Evolutionary conservation across 2,329 filamentous ascomycete genomes (phyloP), one percentile per base, ranked within the genome.

Genomic region (Alternaria gansuensis): DNA sequence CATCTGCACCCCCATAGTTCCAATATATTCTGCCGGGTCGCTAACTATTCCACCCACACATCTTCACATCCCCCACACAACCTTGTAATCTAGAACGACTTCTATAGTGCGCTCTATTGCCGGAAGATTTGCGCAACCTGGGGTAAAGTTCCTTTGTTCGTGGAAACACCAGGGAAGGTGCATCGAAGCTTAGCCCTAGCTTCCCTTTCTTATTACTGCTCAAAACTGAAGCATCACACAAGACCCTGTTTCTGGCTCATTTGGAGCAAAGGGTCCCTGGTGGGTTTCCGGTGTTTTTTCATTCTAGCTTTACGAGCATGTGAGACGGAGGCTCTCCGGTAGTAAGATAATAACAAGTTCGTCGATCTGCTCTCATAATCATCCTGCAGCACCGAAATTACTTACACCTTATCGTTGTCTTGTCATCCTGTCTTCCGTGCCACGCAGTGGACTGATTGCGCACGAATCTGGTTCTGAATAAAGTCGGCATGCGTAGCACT

Each of bases 101-200:
- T 43, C 63, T 60, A 68, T 53, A 63, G 67, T 66, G 62, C 56
- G 52, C 52, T 51, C 55, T 65, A 67, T 64, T 65, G 62, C 73
- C 70, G 72, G 71, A 67, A 73, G 60, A 70, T 75, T 66, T 71
- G 69, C 66, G 61, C 59, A 61, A 65, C 67, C 71, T 71, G 69
- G 73, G 71, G 71, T 70, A 72, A 66, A 50, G 39, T 60, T 62
- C 58, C 64, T 73, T 66, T 57, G 46, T 45, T 51, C 41, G 59
- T 60, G 49, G 60, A 65, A 66, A 65, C 67, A 73, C 66, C 54
- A 68, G 63, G 66, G 23, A 46, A 63, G 66, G 66, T 57, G 49
- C 57, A 58, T 48, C 57, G 49, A 57, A 44, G 17, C 62, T 60
- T 64, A 62, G 54, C 64, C 57, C 57, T 64, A 62, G 52, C 65